Conservation (phyloP, 2,329 filamentous ascomycete species). For the Cercospora janseana region DNA sequence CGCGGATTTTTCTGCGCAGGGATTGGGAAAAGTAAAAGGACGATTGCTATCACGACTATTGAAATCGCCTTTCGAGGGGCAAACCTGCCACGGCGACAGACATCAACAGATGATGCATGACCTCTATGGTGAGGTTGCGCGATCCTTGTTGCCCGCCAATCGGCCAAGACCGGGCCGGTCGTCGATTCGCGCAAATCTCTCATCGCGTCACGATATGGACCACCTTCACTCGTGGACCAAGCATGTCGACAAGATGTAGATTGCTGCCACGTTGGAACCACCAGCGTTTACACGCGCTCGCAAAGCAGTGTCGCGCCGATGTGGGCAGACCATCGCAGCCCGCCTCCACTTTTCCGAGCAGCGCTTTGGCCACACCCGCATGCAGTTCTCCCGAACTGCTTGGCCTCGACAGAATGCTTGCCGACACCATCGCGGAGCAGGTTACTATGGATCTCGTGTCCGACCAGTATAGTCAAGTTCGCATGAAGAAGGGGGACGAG, state of each 20-base stretch:
- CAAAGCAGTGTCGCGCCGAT: too few species aligned
- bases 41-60: too few species aligned
- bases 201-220: neutral
- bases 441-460: neutral
- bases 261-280: too few species aligned
- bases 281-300: too few species aligned
- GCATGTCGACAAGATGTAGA: too few species aligned
- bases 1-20: too few species aligned
- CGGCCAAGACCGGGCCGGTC: neutral
- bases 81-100: too few species aligned
- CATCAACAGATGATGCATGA: too few species aligned
- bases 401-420: neutral
- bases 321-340: too few species aligned
- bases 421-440: too few species aligned
- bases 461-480: neutral
- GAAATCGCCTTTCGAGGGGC: too few species aligned
- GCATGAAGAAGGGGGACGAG: neutral
- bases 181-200: neutral
- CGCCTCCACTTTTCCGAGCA: slow-evolving; percentile 1
- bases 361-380: neutral
- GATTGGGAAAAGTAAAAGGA: too few species aligned
- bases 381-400: neutral
- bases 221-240: neutral
- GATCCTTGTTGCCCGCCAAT: neutral
- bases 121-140: neutral